Base-by-base conservation (phyloP, 495 filamentous ascomycete species). In the Lepraria neglecta region DNA sequence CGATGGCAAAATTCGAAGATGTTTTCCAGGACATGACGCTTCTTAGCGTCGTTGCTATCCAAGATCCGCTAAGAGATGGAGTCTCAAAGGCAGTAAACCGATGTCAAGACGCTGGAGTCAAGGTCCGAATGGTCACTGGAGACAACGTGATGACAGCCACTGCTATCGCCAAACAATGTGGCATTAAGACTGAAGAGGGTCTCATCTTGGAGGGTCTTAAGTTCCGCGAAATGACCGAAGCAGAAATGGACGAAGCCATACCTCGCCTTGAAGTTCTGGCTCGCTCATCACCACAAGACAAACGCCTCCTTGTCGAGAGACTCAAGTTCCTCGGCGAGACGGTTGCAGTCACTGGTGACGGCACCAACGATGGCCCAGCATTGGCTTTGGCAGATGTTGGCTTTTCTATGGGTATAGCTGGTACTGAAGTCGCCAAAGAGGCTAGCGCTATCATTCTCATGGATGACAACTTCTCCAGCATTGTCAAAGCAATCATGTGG, bases 371-470 rank as follows among this genome's bases (percentile, higher is more conserved):
- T 71, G 90, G 89, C 1, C 90, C 90, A 12, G 90, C 90, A 50
- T 77, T 95, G 59, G 90, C 88, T 68, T 85, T 85, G 64, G 89
- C 90, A 28, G 90, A 95, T 70, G 87, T 95, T 48, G 90, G 90
- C 19, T 95, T 95, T 73, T 92, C 90, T 52, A 95, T 95, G 90
- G 90, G 90, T 51, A 91, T 94, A 64, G 83, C 89, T 51, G 90
- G 90, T 43, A 95, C 90, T 6, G 90, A 94, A 69, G 90, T 95
- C n/a, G 90, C 90, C 31, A 95, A 95, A 75, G 90, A 95, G 70
- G 90, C 90, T 10, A 94, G 89, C 55, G 89, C 88, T 19, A 95
- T 95, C 64, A 92, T 95, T 67, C 82, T 95, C 9, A 87, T 95
- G 78, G 90, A 95, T 69, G 90, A 95, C 70, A 94, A 95, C 74